Conservation (phyloP, 2,329 filamentous ascomycete species). For the Pseudocercospora eumusae region DNA sequence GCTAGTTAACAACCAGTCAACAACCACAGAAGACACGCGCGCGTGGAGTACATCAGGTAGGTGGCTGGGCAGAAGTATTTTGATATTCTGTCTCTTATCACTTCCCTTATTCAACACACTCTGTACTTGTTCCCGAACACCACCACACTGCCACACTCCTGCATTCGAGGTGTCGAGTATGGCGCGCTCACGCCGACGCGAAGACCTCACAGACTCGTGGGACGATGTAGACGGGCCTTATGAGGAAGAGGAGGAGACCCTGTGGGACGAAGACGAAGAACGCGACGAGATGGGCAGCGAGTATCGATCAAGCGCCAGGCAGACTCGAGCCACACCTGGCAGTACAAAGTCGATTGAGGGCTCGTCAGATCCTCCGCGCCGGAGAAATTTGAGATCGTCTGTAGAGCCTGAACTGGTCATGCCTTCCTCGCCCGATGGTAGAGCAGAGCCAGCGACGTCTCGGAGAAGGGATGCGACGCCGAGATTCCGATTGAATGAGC, state of each 20-base stretch:
- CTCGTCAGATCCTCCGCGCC: conserved; percentile 21
- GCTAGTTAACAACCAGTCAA: conserved; percentile 4
- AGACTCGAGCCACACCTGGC: conserved; percentile 15
- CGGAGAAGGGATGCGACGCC: conserved; percentile 31
- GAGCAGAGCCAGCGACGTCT: conserved; percentile 17
- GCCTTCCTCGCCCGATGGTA: conserved; percentile 41
- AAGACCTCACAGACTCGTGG: conserved; percentile 40
- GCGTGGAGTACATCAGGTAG: conserved; percentile 3
- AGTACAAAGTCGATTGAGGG: conserved; percentile 19
- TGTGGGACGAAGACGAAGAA: conserved; percentile 36
- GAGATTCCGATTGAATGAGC: conserved; percentile 35
- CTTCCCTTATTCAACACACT: background rate
- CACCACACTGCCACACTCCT: no score
- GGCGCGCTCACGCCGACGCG: conserved; percentile 28
- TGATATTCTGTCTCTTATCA: background rate
- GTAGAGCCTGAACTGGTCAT: conserved; percentile 48
- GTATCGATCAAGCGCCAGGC: conserved; percentile 19
- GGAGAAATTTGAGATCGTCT: conserved; percentile 31
- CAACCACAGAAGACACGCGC: conserved; percentile 1
- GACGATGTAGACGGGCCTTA: conserved; percentile 36
- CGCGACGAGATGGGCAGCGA: conserved; percentile 33
- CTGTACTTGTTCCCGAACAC: background rate
- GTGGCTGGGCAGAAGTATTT: conserved; percentile 1
- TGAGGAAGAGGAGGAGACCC: conserved; percentile 19
- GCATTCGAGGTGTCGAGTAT: conserved; percentile 13